A percentile compares a stretch with the other conserved stretches of the same genome.
These are phyloP conservation scores for Actinomucor elegans DNA, from an alignment of 371 early-diverging fungal genomes.

Conservation along the genomic window DNA sequence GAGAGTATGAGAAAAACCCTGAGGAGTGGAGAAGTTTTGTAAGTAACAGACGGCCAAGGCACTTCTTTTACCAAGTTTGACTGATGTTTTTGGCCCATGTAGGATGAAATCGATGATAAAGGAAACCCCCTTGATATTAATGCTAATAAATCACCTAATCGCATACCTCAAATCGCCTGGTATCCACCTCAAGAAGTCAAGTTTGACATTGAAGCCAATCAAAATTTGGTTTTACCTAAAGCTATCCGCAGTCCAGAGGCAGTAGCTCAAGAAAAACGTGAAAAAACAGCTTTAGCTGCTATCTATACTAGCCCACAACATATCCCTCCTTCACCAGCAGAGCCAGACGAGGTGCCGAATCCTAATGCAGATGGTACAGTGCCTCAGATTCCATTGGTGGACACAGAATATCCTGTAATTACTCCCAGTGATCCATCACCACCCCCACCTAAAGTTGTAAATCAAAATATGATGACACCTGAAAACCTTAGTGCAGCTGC, in stretches of 20 bases:
- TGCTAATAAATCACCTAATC: not conserved
- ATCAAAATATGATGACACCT: not conserved
- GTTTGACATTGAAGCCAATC: conserved; percentile 2
- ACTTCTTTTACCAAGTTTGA: not conserved
- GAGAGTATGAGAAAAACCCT: conserved; percentile 23
- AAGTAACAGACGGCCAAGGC: too few relatives aligned
- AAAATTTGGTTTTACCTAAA: conserved; percentile 3
- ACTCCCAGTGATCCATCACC: too few relatives aligned
- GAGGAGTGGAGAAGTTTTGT: conserved; percentile 30
- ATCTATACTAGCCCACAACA: conserved; percentile 26
- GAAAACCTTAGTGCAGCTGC: conserved; percentile 5
- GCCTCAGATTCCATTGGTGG: not conserved
- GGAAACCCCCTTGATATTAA: not conserved
- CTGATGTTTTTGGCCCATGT: too few relatives aligned
- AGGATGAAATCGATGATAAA: not conserved
- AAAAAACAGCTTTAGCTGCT: conserved; percentile 22
- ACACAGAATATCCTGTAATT: not conserved
- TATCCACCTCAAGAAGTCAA: conserved; percentile 11
- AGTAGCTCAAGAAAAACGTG: conserved; percentile 15
- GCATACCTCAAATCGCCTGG: conserved; percentile 11
- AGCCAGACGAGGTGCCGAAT: conserved; percentile 23
- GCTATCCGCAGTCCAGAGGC: conserved; percentile 13
- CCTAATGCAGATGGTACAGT: not conserved
- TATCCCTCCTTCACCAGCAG: conserved; percentile 38
- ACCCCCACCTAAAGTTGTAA: too few relatives aligned